Evolutionary conservation across 495 filamentous ascomycete species (phyloP).

Genomic region (Hyaloscypha finlandica): DNA sequence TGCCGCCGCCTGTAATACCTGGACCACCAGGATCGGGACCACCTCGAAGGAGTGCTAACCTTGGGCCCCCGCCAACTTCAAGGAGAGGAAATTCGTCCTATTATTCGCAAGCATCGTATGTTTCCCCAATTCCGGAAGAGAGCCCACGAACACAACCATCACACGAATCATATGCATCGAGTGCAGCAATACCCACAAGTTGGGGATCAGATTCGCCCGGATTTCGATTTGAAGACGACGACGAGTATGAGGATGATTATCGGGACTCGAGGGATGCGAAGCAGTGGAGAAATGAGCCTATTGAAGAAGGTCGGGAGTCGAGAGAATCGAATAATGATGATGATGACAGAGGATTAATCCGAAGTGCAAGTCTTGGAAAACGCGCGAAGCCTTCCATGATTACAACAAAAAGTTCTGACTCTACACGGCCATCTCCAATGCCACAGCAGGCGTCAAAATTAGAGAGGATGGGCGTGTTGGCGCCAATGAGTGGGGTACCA

Average conservation of each 20-base stretch:
- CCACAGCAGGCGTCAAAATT: conserved; percentile 26
- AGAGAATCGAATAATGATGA: conserved; percentile 50
- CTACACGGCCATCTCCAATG: conserved; percentile 11
- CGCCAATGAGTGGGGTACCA: conserved; percentile 1
- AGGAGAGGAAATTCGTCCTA: conserved; percentile 71
- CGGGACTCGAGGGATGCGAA: conserved; percentile 38
- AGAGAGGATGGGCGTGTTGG: conserved; percentile 22
- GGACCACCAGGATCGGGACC: conserved; percentile 29
- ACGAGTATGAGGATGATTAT: conserved; percentile 43
- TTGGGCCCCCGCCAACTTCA: conserved; percentile 67
- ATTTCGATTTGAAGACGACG: conserved; percentile 45
- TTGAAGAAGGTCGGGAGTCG: conserved; percentile 47
- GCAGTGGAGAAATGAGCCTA: conserved; percentile 39
- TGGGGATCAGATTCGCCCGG: conserved; percentile 50
- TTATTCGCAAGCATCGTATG: conserved; percentile 72
- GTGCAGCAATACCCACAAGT: conserved; percentile 72
- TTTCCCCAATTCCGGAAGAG: conserved; percentile 90
- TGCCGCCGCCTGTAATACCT: conserved; percentile 40
- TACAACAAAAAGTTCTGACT: conserved; percentile 45
- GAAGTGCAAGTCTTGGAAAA: conserved; percentile 78
- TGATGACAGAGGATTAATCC: conserved; percentile 65
- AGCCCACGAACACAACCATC: conserved; percentile 52
- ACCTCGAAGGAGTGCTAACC: conserved; percentile 55
- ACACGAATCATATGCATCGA: conserved; percentile 78
- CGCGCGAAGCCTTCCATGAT: conserved; percentile 72